Evolutionary conservation across 352 stramenopile species (phyloP), one percentile per base, ranked within the genome.

Genomic region (Phytophthora tentaculata): DNA sequence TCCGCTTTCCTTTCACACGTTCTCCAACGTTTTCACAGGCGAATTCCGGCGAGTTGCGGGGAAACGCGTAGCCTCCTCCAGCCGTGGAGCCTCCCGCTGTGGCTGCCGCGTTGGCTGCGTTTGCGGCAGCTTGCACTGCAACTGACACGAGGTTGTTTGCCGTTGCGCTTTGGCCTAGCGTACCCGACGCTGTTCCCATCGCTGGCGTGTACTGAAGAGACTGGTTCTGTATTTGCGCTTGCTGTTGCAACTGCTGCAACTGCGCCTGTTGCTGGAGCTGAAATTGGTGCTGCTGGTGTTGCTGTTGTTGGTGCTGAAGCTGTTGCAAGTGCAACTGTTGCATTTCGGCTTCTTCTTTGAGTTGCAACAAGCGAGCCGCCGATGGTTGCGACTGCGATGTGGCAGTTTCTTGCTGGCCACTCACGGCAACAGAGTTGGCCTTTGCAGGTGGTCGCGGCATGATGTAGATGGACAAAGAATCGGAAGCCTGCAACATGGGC

Each of bases 1-100:
- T 64, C 29, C 86, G 77, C 67, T 94, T 94, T 49, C 86, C 86
- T 43, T 94, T 94, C 14, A 94, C 79, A n/a, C 86, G 84, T 47
- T 92, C 86, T 29, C 86, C 86, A 5, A 94, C 85, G 58, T 94
- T 92, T 64, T 92, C 86, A 50, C 86, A 94, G 0, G 83, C 86
- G 61, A 92, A 93, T 59, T 94, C 85, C 0, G 84, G 81, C 17
- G 81, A 90, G 22, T 92, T 92, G 23, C 84, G 83, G 14, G 81
- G 78, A 45, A 91, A 90, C 20, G 83, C 68, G 56, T 87, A 88
- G 7, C 75, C 76, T 13, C 69, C 73, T 47, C 66, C 72, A 10
- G 77, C 70, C 10, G 66, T 67, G 16, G 69, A 37, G 9, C 65
- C 66, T 41, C 64, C 73, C 6, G 70, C 69, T 32, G 71, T 70